Evolutionary conservation across 192 early-diverging fungal species (phyloP).

Genomic region (Funneliformis mosseae): DNA sequence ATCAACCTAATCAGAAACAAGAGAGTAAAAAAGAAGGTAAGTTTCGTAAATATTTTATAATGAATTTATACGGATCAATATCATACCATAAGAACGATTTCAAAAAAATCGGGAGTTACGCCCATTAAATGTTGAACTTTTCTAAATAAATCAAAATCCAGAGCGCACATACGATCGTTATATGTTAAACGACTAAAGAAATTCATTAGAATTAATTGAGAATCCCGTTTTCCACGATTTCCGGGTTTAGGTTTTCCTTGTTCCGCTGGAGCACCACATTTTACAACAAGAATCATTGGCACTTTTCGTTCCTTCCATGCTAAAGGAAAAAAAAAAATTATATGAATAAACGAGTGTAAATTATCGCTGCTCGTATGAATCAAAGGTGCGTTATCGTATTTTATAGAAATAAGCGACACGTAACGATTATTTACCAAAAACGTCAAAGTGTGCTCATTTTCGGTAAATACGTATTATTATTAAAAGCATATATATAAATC

Average conservation of each 20-base stretch:
- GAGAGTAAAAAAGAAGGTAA: not conserved
- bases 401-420: not conserved
- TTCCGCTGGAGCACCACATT: slow-evolving; percentile 71
- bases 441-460: no score
- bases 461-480: no score
- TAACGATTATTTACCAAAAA: not conserved
- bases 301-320: slow-evolving; percentile 56
- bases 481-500: not conserved
- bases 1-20: slow-evolving; percentile 58
- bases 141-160: slow-evolving; percentile 93
- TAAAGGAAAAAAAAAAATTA: not conserved
- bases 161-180: slow-evolving; percentile 90
- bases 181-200: slow-evolving; percentile 81
- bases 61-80: slow-evolving; percentile 31
- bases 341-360: not conserved
- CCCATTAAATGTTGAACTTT: slow-evolving; percentile 82
- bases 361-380: no score
- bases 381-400: not conserved
- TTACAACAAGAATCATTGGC: slow-evolving; percentile 64
- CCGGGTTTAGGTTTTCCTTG: slow-evolving; percentile 69
- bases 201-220: slow-evolving; percentile 95
- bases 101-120: slow-evolving; percentile 87
- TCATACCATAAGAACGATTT: slow-evolving; percentile 76
- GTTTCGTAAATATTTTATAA: not conserved
- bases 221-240: slow-evolving; percentile 97